A percentile compares a stretch with the other conserved stretches of the same genome.
Conservation (phyloP, 139 green algal genomes). For the Spirogloea muscicola region DNA sequence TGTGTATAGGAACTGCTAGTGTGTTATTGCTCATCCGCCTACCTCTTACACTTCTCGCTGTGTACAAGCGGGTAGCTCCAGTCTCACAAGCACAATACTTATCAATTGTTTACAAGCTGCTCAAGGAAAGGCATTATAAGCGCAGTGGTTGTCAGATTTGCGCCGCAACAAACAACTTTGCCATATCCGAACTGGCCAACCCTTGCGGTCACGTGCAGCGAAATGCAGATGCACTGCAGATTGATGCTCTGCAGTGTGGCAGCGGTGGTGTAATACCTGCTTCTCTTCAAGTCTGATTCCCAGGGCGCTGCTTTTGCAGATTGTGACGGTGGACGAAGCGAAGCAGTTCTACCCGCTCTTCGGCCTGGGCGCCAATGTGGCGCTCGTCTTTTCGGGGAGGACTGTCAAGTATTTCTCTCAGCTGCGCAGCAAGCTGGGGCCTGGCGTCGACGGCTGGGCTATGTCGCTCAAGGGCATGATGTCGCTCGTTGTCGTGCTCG, state of each 20-base stretch:
- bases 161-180: no score
- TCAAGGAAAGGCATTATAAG: not conserved
- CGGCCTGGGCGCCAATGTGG: constrained; percentile 93
- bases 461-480: constrained; percentile 91
- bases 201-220: not conserved
- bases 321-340: constrained; percentile 94
- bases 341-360: constrained; percentile 97
- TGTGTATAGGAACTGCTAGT: no score
- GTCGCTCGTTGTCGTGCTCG: constrained; percentile 85
- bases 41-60: no score
- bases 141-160: constrained; percentile 1
- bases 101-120: no score
- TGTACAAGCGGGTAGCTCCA: no score
- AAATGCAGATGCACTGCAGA: not conserved
- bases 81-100: no score
- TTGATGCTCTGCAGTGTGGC: not conserved
- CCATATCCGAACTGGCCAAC: no score
- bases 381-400: constrained; percentile 92
- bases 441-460: constrained; percentile 91
- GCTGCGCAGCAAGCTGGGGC: constrained; percentile 70
- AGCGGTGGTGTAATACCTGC: not conserved
- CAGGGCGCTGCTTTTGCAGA: constrained; percentile 46
- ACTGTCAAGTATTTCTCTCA: constrained; percentile 92
- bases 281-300: not conserved
- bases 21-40: no score